Conservation (phyloP, 2,329 filamentous ascomycete species). For the Colletotrichum higginsianum region DNA sequence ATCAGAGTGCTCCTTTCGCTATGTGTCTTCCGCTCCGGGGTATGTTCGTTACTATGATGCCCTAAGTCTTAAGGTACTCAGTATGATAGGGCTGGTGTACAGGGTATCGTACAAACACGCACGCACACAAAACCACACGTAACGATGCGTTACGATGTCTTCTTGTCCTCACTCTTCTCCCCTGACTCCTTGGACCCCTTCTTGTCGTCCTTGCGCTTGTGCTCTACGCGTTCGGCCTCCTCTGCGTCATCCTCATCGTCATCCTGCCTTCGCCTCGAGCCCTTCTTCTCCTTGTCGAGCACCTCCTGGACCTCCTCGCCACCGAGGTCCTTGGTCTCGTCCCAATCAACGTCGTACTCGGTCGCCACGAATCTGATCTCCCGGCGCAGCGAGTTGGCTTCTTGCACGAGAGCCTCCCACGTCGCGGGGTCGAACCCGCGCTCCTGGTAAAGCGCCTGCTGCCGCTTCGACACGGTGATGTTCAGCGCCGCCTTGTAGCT, state of each 20-base stretch:
- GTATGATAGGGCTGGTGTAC: constrained; percentile 1
- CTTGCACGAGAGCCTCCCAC: constrained; percentile 86
- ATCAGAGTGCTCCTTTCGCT: constrained; percentile 10
- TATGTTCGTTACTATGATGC: constrained; percentile 10
- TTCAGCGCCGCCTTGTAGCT: constrained; percentile 90
- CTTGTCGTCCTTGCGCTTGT: constrained; percentile 50
- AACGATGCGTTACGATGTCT: constrained; percentile 17
- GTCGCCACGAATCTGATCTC: constrained; percentile 87
- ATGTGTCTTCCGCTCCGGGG: neutral
- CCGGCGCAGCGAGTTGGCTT: constrained; percentile 81
- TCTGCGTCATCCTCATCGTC: constrained; percentile 58
- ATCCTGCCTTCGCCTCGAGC: constrained; percentile 53
- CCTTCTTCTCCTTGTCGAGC: constrained; percentile 67
- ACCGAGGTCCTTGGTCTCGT: constrained; percentile 81
- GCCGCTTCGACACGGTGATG: constrained; percentile 84
- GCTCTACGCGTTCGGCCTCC: constrained; percentile 53
- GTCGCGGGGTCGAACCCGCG: constrained; percentile 81
- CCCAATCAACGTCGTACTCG: constrained; percentile 93
- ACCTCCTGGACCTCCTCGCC: constrained; percentile 75
- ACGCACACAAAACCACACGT: neutral
- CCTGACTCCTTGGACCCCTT: constrained; percentile 48
- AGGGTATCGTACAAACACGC: constrained; percentile 18
- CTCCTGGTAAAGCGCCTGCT: constrained; percentile 81
- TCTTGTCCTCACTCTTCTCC: constrained; percentile 31
- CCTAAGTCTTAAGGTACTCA: neutral